phyloP scores from a whole-genome alignment of 345 rosid species.

The Pseudoturritis turrita region DNA sequence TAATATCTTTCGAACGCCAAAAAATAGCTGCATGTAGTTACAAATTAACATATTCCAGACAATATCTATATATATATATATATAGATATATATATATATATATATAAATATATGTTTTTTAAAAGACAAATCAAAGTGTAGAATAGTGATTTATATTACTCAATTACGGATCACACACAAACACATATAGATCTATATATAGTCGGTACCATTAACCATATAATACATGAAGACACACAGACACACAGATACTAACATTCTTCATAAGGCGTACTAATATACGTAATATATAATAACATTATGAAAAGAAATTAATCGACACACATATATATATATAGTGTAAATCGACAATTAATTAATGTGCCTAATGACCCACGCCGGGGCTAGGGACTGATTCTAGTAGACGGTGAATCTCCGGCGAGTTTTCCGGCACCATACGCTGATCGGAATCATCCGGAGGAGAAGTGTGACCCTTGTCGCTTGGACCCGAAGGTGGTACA shows the following conservation, averaged over 20 bases:
- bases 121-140: neutral
- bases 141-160: constrained; percentile 2
- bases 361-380: constrained; percentile 42
- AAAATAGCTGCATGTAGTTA: neutral
- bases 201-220: neutral
- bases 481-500: constrained; percentile 34
- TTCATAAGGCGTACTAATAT: neutral
- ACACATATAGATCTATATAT: neutral
- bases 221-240: constrained; percentile 9
- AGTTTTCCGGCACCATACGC: constrained; percentile 13
- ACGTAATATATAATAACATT: neutral
- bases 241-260: neutral
- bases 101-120: too few species aligned
- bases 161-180: constrained; percentile 1
- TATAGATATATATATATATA: too few species aligned
- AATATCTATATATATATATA: too few species aligned
- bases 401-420: constrained; percentile 22
- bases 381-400: constrained; percentile 51
- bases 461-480: constrained; percentile 32
- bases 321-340: neutral
- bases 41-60: neutral
- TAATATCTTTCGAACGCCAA: neutral
- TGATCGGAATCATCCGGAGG: constrained; percentile 16
- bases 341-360: neutral
- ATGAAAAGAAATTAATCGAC: neutral